Conservation (phyloP, 306 rosid genomes). For the Medicago arabica region DNA sequence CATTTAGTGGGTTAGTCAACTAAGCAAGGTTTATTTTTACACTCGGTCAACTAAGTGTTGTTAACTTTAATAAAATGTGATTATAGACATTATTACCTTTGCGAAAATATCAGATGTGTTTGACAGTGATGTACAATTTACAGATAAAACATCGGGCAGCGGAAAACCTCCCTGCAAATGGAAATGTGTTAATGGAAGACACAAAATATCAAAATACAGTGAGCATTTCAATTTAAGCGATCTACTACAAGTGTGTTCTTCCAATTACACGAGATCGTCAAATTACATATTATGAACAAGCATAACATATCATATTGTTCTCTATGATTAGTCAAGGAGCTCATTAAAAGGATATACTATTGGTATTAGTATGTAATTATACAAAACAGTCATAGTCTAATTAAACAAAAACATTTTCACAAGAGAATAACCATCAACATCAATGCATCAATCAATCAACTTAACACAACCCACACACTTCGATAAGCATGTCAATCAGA, state of each 20-base stretch:
- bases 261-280: background rate
- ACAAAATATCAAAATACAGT: background rate
- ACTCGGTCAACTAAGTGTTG: slow-evolving; percentile 6
- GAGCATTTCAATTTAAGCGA: background rate
- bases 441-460: background rate
- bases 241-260: background rate
- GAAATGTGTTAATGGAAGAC: slow-evolving; percentile 18
- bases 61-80: slow-evolving; percentile 5
- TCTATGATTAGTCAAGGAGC: background rate
- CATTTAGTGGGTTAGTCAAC: slow-evolving; percentile 42
- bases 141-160: slow-evolving; percentile 65
- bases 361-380: background rate
- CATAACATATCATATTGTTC: background rate
- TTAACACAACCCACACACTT: background rate
- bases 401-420: background rate
- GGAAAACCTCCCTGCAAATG: slow-evolving; percentile 61
- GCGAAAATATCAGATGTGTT: slow-evolving; percentile 77
- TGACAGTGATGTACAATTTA: slow-evolving; percentile 74
- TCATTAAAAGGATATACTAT: background rate
- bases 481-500: background rate
- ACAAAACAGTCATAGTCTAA: background rate
- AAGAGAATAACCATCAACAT: background rate
- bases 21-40: background rate
- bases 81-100: slow-evolving; percentile 57
- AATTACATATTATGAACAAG: background rate